Conservation (phyloP, 805 yeast species). For the Candida piceae region DNA sequence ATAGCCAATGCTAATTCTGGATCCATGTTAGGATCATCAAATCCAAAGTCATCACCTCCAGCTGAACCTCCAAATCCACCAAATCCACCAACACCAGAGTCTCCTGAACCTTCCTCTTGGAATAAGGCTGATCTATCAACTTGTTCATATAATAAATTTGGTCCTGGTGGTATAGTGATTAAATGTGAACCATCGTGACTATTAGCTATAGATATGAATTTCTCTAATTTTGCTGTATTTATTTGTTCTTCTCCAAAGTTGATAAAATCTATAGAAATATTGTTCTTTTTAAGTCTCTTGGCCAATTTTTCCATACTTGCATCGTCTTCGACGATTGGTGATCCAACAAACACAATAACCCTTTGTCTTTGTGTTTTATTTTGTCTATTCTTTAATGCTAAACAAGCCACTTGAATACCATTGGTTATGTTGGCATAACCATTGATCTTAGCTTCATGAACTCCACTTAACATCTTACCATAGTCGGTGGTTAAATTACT, state of each 20-base stretch:
- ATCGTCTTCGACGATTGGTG: slow-evolving; percentile 68
- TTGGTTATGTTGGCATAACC: slow-evolving; percentile 68
- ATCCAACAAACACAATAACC: slow-evolving; percentile 83
- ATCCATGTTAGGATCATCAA: slow-evolving; percentile 85
- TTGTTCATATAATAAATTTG: slow-evolving; percentile 75
- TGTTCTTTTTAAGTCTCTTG: slow-evolving; percentile 89
- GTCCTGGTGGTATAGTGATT: slow-evolving; percentile 84
- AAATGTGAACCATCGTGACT: slow-evolving; percentile 75
- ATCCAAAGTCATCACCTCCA: slow-evolving; percentile 45
- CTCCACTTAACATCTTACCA: slow-evolving; percentile 78
- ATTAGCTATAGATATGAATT: slow-evolving; percentile 68
- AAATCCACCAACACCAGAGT: slow-evolving; percentile 35
- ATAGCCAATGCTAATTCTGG: slow-evolving; percentile 96
- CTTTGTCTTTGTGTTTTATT: slow-evolving; percentile 90
- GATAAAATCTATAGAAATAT: slow-evolving; percentile 81
- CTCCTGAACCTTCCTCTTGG: slow-evolving; percentile 54
- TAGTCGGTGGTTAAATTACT: slow-evolving; percentile 83
- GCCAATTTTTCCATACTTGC: slow-evolving; percentile 79
- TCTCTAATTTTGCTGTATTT: slow-evolving; percentile 75
- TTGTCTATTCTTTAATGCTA: slow-evolving; percentile 94
- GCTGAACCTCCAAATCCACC: slow-evolving; percentile 37
- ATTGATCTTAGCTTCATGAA: slow-evolving; percentile 69
- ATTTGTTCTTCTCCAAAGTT: slow-evolving; percentile 85
- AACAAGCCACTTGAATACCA: slow-evolving; percentile 87
- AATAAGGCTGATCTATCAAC: slow-evolving; percentile 74